These are phyloP conservation scores for Xylaria sp. DNA, from an alignment of 2,329 filamentous ascomycete genomes.

Conservation along the genomic window DNA sequence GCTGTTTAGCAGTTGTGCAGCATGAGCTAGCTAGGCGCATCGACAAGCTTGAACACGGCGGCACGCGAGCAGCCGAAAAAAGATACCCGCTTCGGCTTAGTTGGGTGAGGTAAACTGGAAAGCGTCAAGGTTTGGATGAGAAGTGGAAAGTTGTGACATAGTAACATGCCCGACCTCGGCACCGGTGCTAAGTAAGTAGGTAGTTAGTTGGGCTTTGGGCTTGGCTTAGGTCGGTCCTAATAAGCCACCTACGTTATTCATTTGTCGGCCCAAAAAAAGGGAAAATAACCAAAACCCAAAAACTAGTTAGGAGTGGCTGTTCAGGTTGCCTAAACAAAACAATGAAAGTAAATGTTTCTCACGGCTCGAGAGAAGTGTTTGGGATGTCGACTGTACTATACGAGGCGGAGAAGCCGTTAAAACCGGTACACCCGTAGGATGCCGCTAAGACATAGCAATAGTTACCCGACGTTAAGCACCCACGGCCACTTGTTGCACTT, in stretches of 20 bases:
- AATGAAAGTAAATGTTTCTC: neutral
- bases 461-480: constrained; percentile 21
- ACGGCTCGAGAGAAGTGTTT: neutral
- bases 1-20: constrained; percentile 15
- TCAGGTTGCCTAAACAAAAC: neutral
- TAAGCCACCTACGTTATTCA: neutral
- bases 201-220: neutral
- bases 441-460: neutral
- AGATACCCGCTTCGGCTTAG: constrained; percentile 39
- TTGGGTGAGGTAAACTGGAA: constrained; percentile 6
- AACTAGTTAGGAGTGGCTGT: no score
- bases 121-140: constrained; percentile 6
- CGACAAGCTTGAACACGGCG: constrained; percentile 5
- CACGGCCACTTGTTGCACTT: no score
- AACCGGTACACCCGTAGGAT: constrained; percentile 15
- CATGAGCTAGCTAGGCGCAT: neutral
- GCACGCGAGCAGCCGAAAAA: constrained; percentile 13
- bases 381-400: neutral
- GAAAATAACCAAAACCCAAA: no score
- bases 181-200: no score
- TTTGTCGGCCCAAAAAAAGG: neutral
- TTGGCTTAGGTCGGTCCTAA: neutral
- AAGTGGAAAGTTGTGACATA: constrained; percentile 4
- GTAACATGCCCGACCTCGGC: constrained; percentile 29
- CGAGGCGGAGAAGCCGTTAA: constrained; percentile 13